These are phyloP conservation scores for Globomyces pollinis-pini DNA, from an alignment of 192 early-diverging fungal species.

Conservation along the genomic window DNA sequence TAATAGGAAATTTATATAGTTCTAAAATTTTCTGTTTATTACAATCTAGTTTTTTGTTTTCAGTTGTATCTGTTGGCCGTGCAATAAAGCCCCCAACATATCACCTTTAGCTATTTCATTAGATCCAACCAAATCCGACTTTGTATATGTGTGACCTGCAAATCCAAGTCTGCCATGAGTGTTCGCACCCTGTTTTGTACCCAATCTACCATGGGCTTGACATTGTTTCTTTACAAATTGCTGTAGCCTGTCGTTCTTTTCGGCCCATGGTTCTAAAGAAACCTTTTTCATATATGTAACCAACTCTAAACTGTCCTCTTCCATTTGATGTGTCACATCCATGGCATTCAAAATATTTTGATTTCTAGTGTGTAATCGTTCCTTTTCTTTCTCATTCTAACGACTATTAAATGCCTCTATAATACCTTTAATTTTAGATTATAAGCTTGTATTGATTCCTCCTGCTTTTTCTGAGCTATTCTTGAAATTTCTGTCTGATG, in stretches of 20 bases:
- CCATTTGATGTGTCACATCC: background rate
- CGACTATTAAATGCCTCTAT: background rate
- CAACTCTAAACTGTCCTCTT: slow-evolving; percentile 10
- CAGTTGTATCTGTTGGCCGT: background rate
- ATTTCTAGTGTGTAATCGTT: background rate
- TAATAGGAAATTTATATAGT: too few species aligned
- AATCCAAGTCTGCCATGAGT: background rate
- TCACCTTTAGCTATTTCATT: slow-evolving; percentile 1
- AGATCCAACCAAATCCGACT: background rate
- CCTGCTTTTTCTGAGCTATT: background rate
- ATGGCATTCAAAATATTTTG: background rate
- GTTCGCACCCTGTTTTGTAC: background rate
- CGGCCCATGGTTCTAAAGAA: slow-evolving; percentile 23
- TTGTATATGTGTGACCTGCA: background rate
- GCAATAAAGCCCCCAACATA: background rate
- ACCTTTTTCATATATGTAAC: slow-evolving; percentile 17
- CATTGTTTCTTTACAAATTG: slow-evolving; percentile 8
- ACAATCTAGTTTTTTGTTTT: slow-evolving; percentile 1
- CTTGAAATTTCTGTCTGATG: background rate
- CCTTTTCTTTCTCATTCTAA: too few species aligned
- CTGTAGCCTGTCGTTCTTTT: slow-evolving; percentile 21
- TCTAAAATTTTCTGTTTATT: too few species aligned
- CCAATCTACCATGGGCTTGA: background rate
- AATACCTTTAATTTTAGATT: background rate
- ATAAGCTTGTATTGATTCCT: background rate